Evolutionary conservation across 345 rosid genomes (phyloP).

Genomic region (Lumnitzera racemosa): DNA sequence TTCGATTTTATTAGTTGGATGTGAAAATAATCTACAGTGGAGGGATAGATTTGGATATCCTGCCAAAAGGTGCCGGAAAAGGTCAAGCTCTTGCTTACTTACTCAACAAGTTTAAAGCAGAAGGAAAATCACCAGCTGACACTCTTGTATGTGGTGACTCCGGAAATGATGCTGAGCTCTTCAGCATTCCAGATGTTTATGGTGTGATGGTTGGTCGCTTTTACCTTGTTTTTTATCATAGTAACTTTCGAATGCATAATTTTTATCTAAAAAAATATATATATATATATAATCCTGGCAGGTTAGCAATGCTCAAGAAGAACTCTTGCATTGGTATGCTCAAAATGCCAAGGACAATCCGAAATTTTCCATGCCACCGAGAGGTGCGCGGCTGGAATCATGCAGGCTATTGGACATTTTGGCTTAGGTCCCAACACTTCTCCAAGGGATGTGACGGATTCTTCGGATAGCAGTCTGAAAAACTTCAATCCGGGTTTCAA

Average conservation of each 20-base stretch:
- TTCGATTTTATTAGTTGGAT: conserved; percentile 43
- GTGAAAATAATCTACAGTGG: conserved; percentile 92
- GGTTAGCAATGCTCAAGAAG: conserved; percentile 99
- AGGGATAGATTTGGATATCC: conserved; percentile 89
- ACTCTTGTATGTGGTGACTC: conserved; percentile 98
- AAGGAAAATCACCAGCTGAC: conserved; percentile 59
- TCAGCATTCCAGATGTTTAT: conserved; percentile 78
- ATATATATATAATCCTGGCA: conserved; percentile 9
- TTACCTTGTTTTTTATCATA: not conserved
- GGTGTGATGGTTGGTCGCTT: conserved; percentile 79
- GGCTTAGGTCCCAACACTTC: conserved; percentile 76
- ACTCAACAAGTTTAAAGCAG: conserved; percentile 59
- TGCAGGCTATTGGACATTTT: conserved; percentile 89
- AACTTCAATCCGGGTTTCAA: conserved; percentile 41
- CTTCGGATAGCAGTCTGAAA: conserved; percentile 23
- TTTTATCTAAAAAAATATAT: no score
- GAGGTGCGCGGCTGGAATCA: conserved; percentile 89
- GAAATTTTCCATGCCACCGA: conserved; percentile 76
- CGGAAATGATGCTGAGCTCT: conserved; percentile 96
- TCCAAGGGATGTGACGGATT: conserved; percentile 70
- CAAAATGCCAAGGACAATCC: conserved; percentile 79
- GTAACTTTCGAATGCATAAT: no score
- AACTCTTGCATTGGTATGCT: conserved; percentile 84
- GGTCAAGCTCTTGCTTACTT: conserved; percentile 96
- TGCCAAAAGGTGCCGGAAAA: conserved; percentile 98